A percentile compares a stretch with the other conserved stretches of the same genome.
Conservation (phyloP, 768 basidiomycete species). For the Lyophyllum decastes region DNA sequence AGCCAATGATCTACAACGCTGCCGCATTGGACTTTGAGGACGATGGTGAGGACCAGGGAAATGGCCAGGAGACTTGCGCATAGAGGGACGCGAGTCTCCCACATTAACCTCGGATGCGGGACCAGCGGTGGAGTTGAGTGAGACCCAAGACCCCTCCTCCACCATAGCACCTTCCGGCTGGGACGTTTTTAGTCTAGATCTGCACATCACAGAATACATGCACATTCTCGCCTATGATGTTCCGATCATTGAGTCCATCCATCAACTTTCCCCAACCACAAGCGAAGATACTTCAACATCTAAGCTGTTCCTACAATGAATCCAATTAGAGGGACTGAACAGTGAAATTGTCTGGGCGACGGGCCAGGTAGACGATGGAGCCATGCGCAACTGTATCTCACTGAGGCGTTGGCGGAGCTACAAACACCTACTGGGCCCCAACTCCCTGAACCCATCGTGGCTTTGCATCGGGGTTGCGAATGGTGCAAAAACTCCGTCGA, state of each 20-base stretch:
- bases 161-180: neutral
- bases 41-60: neutral
- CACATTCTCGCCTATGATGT: neutral
- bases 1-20: neutral
- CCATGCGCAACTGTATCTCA: neutral
- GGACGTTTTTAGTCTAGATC: neutral
- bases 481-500: neutral
- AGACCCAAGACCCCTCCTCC: neutral
- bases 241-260: neutral
- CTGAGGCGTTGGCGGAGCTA: neutral
- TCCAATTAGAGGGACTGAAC: neutral
- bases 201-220: neutral
- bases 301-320: neutral
- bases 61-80: neutral
- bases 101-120: neutral
- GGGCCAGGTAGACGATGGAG: neutral
- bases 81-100: neutral
- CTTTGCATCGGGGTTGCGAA: slow-evolving; percentile 22
- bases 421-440: neutral
- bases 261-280: neutral
- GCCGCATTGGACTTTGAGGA: neutral
- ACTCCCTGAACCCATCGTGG: neutral
- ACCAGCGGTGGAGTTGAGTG: neutral
- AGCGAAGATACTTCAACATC: neutral
- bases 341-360: neutral